phyloP scores from a whole-genome alignment of 345 rosid species.

The Excoecaria agallocha region DNA sequence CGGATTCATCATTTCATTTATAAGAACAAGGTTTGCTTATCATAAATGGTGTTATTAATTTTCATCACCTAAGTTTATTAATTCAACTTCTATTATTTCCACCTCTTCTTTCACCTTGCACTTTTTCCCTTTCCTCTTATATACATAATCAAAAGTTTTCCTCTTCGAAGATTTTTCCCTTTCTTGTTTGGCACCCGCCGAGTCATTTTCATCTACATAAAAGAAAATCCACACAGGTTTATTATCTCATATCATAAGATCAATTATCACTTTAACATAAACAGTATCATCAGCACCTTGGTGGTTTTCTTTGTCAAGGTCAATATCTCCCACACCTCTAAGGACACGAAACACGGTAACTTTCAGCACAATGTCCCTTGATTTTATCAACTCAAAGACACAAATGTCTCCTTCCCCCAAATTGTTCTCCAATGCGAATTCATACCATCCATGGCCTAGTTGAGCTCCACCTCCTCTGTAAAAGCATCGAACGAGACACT shows the following conservation, averaged over 20 bases:
- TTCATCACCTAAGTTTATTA: neutral
- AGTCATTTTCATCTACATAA: too few relatives aligned
- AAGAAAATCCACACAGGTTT: too few relatives aligned
- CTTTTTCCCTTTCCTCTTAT: neutral
- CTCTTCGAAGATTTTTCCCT: neutral
- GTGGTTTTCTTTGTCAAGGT: conserved; percentile 15
- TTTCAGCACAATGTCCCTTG: conserved; percentile 76
- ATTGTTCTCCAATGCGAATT: conserved; percentile 73
- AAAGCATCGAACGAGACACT: conserved; percentile 84
- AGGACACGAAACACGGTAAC: conserved; percentile 66
- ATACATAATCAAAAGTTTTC: neutral
- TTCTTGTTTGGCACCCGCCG: too few relatives aligned
- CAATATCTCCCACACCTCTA: conserved; percentile 23
- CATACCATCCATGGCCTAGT: conserved; percentile 90
- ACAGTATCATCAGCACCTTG: neutral
- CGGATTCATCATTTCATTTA: too few relatives aligned
- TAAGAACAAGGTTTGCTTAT: too few relatives aligned
- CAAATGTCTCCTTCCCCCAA: conserved; percentile 92
- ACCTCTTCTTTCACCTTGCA: neutral
- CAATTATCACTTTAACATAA: too few relatives aligned
- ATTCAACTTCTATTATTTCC: neutral
- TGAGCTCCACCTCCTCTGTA: conserved; percentile 84
- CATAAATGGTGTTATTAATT: too few relatives aligned
- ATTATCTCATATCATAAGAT: too few relatives aligned
- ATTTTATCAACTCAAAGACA: conserved; percentile 64